A percentile compares a stretch with the other conserved stretches of the same genome.
These are phyloP conservation scores for Leccinum subtestaceum DNA, from an alignment of 768 basidiomycete species.

Conservation along the genomic window DNA sequence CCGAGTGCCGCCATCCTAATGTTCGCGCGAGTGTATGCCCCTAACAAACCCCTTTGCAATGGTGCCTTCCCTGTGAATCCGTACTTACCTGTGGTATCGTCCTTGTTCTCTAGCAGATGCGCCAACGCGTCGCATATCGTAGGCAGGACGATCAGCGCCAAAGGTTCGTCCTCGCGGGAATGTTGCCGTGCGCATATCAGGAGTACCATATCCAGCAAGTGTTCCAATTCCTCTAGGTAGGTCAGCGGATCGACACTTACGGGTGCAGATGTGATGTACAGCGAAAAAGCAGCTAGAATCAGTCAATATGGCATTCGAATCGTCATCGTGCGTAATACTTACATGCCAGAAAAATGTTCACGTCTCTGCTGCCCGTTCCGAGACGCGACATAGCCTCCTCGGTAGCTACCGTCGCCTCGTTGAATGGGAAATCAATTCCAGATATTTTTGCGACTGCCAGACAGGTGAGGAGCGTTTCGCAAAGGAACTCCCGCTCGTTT, in stretches of 20 bases:
- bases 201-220: conserved; percentile 48
- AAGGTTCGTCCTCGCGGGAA: conserved; percentile 45
- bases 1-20: conserved; percentile 52
- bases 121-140: conserved; percentile 49
- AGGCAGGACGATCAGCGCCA: conserved; percentile 49
- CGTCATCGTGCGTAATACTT: too few species aligned
- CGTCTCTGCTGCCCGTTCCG: too few species aligned
- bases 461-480: conserved; percentile 36
- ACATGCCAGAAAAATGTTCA: too few species aligned
- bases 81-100: conserved; percentile 29
- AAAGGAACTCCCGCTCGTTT: conserved; percentile 22
- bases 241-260: conserved; percentile 35
- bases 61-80: not conserved
- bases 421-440: conserved; percentile 9
- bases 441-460: conserved; percentile 27
- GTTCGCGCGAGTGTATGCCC: conserved; percentile 1
- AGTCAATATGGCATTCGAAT: not conserved
- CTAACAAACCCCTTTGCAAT: conserved; percentile 8
- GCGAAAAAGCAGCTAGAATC: conserved; percentile 41
- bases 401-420: conserved; percentile 6
- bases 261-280: conserved; percentile 37
- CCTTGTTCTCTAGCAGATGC: conserved; percentile 33
- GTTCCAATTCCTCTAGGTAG: conserved; percentile 43
- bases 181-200: conserved; percentile 47
- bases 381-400: conserved; percentile 21